A percentile compares a stretch with the other conserved stretches of the same genome.
Conservation (phyloP, 108 stramenopile species). For the Fragilaria crotonensis region DNA sequence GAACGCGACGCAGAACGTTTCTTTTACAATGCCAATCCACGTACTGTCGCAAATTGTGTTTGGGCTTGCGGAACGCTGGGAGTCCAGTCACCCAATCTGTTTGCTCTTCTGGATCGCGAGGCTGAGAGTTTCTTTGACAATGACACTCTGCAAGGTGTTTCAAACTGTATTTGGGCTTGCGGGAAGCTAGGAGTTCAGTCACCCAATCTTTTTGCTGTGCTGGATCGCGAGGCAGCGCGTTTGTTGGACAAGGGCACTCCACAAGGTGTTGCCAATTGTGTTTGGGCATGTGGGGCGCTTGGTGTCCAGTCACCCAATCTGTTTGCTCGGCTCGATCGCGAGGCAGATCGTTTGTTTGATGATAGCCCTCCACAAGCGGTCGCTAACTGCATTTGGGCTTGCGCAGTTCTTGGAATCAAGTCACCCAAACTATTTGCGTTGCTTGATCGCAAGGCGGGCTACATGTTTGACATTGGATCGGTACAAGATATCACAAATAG, state of each 20-base stretch:
- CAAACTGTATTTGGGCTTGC: too few relatives aligned
- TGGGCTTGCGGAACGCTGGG: too few relatives aligned
- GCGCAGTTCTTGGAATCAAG: constrained; percentile 7
- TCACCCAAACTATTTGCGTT: constrained; percentile 6
- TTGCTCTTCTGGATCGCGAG: too few relatives aligned
- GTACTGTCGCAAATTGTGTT: neutral
- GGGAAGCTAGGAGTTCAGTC: too few relatives aligned
- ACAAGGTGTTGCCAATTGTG: constrained; percentile 1
- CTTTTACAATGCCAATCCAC: neutral
- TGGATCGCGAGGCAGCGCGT: neutral
- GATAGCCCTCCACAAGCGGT: constrained; percentile 1
- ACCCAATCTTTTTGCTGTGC: neutral
- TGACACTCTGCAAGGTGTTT: neutral
- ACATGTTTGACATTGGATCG: neutral
- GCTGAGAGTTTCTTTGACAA: too few relatives aligned
- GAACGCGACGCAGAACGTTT: neutral
- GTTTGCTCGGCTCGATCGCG: neutral
- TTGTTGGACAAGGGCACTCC: neutral
- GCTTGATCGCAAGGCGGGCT: too few relatives aligned
- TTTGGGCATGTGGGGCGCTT: constrained; percentile 1
- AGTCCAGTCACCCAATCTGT: too few relatives aligned
- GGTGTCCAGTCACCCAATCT: too few relatives aligned
- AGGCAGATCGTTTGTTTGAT: neutral
- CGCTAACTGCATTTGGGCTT: constrained; percentile 10
- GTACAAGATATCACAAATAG: constrained; percentile 8